Base-by-base conservation (phyloP, 1,139 yeast genomes). In the Lodderomyces oxycetoniae region DNA sequence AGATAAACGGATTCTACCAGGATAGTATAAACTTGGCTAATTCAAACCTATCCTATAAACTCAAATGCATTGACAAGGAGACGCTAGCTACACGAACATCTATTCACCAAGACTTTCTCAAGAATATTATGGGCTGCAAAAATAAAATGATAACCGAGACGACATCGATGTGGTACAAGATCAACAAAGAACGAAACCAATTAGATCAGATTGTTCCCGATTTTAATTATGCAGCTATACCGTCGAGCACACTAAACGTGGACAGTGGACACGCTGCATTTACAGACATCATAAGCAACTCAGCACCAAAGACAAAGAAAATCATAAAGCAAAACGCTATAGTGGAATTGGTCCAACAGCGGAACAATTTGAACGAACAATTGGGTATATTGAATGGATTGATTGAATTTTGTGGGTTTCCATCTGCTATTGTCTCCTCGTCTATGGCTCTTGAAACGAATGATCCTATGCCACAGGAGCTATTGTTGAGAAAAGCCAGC, bases 91-190 rank as follows among this genome's bases (percentile, higher is more conserved):
- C 78, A 21, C 63, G 97, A 40, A 82, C 85, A 4, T 75, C 81
- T 38, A 74, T 87, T 28, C 96, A 89, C 54, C 97, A 91, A 56
- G 87, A 88, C 53, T 88, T 76, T 54, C 61, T 77, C 53, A 83
- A 82, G 49, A 73, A 76, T 42, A 63, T 77, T 31, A 77, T 80
- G 49, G 95, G 88, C 51, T 58, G 74, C 32, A 82, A 89, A 43
- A 72, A 73, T 38, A 65, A 68, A 24, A 67, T 87, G 66, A 71
- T 91, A 34, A 70, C 76, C 38, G 71, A 77, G 13, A 85, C 95
- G 4, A 89, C 97, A 1, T 77, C 85, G 32, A 72, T 78, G 45
- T 91, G 98, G 97, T 91, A 91, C 61, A 82, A 84, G 46, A 84
- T 89, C 49, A 89, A 89, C 57, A 78, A 82, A 49, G 98, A 91